These are phyloP conservation scores for Aspergillus sclerotialis DNA, from an alignment of 2,329 filamentous ascomycete species.

Conservation along the genomic window DNA sequence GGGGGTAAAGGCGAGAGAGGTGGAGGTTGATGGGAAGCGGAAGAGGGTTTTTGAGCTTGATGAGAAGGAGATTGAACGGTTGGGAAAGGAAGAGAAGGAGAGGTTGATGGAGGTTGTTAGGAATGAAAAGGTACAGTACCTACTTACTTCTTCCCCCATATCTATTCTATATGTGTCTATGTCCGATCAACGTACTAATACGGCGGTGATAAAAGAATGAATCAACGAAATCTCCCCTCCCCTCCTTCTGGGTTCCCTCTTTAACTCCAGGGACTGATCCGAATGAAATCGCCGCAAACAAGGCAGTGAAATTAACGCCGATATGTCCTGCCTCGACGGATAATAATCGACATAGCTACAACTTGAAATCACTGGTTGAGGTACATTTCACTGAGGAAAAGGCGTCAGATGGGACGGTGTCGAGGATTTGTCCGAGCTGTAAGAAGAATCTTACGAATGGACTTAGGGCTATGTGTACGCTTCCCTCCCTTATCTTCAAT, in stretches of 20 bases:
- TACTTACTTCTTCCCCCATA: no score
- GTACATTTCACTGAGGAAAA: conserved; percentile 72
- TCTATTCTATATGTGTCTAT: no score
- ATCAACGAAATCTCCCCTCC: conserved; percentile 60
- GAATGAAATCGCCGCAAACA: conserved; percentile 50
- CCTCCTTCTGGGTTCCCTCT: conserved; percentile 89
- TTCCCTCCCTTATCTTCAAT: background rate
- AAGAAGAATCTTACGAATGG: conserved; percentile 75
- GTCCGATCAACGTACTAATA: no score
- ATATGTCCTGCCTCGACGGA: conserved; percentile 69
- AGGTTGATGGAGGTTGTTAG: conserved; percentile 65
- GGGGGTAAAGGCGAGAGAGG: conserved; percentile 35
- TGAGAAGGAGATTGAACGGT: conserved; percentile 64
- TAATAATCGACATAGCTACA: conserved; percentile 63
- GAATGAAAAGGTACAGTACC: conserved; percentile 56
- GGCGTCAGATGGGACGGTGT: conserved; percentile 39
- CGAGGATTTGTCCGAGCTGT: conserved; percentile 72
- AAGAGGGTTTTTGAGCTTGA: conserved; percentile 80
- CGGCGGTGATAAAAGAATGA: no score
- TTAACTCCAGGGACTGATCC: conserved; percentile 62
- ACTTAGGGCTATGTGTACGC: conserved; percentile 62
- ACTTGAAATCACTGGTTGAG: conserved; percentile 68
- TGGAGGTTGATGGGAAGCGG: conserved; percentile 41
- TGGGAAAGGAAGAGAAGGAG: conserved; percentile 62
- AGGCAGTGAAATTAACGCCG: conserved; percentile 60